Evolutionary conservation across 2,329 filamentous ascomycete species (phyloP).

Genomic region (Pyrenophora teres): DNA sequence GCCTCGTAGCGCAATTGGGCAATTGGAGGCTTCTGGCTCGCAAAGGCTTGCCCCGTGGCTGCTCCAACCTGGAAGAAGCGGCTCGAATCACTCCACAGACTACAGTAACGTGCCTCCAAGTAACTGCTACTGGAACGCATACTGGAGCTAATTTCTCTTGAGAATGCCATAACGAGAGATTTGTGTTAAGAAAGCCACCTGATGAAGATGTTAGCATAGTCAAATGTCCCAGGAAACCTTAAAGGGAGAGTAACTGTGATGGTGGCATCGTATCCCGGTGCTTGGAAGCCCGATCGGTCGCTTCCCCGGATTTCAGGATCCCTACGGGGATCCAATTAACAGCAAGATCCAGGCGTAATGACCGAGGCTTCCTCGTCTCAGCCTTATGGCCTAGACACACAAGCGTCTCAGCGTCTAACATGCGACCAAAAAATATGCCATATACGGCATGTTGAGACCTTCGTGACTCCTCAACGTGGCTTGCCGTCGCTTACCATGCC

Average conservation of each 20-base stretch:
- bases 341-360: not conserved
- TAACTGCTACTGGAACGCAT: too few relatives aligned
- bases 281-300: conserved; percentile 13
- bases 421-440: not conserved
- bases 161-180: too few relatives aligned
- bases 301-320: not conserved
- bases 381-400: not conserved
- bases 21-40: too few relatives aligned
- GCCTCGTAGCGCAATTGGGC: not conserved
- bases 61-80: too few relatives aligned
- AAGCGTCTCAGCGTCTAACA: not conserved
- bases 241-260: conserved; percentile 4
- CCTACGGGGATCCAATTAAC: not conserved
- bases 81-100: too few relatives aligned
- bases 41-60: too few relatives aligned
- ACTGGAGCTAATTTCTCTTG: too few relatives aligned
- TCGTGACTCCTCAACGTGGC: not conserved
- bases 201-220: not conserved
- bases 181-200: too few relatives aligned
- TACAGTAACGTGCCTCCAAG: too few relatives aligned
- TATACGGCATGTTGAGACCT: not conserved
- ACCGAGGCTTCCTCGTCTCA: not conserved
- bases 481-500: not conserved
- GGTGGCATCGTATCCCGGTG: conserved; percentile 15
- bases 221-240: not conserved